phyloP scores from a whole-genome alignment of 2,329 filamentous ascomycete genomes.

The Chrysoporthe cubensis region DNA sequence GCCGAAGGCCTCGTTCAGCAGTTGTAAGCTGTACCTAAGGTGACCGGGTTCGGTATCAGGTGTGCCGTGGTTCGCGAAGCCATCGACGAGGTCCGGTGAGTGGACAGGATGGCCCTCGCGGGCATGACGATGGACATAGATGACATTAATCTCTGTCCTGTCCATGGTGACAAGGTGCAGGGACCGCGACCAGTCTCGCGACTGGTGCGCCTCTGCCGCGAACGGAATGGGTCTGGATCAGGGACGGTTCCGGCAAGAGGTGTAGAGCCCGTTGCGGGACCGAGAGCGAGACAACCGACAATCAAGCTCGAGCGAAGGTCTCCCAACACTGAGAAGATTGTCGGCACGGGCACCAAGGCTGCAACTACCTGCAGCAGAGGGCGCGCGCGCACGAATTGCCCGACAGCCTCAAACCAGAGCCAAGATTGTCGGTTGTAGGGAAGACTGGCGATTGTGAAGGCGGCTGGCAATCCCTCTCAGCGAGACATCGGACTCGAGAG shows the following conservation, averaged over 20 bases:
- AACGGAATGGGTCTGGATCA: constrained; percentile 33
- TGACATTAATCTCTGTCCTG: constrained; percentile 59
- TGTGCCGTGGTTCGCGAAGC: constrained; percentile 32
- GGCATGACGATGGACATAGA: constrained; percentile 62
- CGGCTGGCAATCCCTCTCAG: constrained; percentile 13
- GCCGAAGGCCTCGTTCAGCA: constrained; percentile 58
- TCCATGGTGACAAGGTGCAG: constrained; percentile 57
- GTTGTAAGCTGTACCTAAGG: constrained; percentile 50
- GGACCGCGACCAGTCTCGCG: constrained; percentile 62
- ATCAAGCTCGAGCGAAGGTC: constrained; percentile 27
- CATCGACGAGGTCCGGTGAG: constrained; percentile 30
- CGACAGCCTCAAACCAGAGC: constrained; percentile 17
- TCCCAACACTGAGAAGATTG: constrained; percentile 28
- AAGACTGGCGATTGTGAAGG: constrained; percentile 7
- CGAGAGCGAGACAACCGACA: constrained; percentile 30
- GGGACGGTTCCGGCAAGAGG: constrained; percentile 17
- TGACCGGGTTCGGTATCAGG: constrained; percentile 44
- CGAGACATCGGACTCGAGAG: constrained; percentile 20
- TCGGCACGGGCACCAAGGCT: constrained; percentile 28
- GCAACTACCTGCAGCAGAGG: constrained; percentile 14
- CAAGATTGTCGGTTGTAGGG: constrained; percentile 10
- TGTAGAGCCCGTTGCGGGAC: constrained; percentile 23
- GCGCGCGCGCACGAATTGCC: constrained; percentile 12
- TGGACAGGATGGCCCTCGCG: constrained; percentile 45
- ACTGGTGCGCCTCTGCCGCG: constrained; percentile 60